Base-by-base conservation (phyloP, 352 stramenopile species). In the Phytophthora crassamura region DNA sequence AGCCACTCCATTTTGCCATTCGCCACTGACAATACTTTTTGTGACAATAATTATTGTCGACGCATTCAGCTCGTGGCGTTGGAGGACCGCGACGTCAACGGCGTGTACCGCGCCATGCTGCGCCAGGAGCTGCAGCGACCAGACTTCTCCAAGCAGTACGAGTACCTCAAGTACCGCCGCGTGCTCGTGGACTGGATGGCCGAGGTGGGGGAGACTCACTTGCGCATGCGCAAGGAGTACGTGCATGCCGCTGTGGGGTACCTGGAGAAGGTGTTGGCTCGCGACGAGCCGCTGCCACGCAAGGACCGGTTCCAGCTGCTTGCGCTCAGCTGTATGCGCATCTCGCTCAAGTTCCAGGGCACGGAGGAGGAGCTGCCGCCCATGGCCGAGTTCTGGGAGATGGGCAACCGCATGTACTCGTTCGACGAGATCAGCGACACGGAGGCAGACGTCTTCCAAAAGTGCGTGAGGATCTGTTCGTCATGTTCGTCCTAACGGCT, bases 131-230 rank as follows among this genome's bases (percentile, higher is more conserved):
- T 91, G 36, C 33, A 69, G 30, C 82, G 81, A 0, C 84, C 86
- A 1, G 82, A 94, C 60, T 94, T 85, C 69, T 79, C 80, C 39
- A 70, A 80, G 45, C 78, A 85, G 42, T 93, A 91, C 64, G 86
- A 90, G 47, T 94, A 94, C 62, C 72, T 94, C 55, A 91, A 91
- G 67, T 94, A 93, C 57, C 82, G 86, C 15, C 84, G 84, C 38
- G 83, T 93, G 47, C 71, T 94, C 18, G 82, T 94, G 36, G 86
- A 96, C 55, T 96, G 88, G 88, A 96, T 93, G 78, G 75, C 72
- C 15, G 88, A 96, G 50, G 86, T 94, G 28, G 88, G 87, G 60
- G 88, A 96, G 55, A 69, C 67, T 9, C 84, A 94, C 62, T 76
- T 96, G 62, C 77, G 90, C 22, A 86, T 96, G 69, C 82, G 84